Evolutionary conservation across 1,139 yeast genomes (phyloP), one percentile per base, ranked within the genome.

Genomic region (Saccharomyces hybrid): DNA sequence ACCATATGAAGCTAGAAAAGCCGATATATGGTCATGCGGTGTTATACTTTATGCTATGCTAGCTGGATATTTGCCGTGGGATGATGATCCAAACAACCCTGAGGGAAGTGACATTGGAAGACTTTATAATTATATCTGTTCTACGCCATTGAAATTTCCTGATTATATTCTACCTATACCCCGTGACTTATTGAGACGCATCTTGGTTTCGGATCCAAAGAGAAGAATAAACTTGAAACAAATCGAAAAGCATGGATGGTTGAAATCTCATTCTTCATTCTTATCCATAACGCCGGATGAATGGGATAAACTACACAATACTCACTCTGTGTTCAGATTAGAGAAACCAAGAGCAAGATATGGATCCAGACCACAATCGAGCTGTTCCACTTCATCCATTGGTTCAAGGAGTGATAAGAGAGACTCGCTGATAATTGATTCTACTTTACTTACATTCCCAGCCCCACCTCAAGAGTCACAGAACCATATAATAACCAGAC

Each of bases 21-120:
- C 89, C 26, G 99, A 93, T 71, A 86, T 91, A 48, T 93, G 99
- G 99, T 89, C 97, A 1, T 82, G 96, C 63, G 99, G 99, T 53
- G 91, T 95, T 32, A 93, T 93, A 55, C 75, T 93, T 51, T 93
- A 91, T 69, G 98, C 99, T n/a, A 93, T 95, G 97, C 77, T 95
- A 54, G 90, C 98, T 0, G 99, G 99, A 1, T 95, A 93, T 70
- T 78, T 93, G 59, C 99, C 99, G 1, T 93, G 90, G 76, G 99
- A 93, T 69, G 99, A 93, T 71, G 99, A 93, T 70, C 93, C 96
- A 28, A 88, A 87, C 54, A 93, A 95, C 68, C 98, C 97, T 46
- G 97, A 93, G 67, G 97, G 98, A 52, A 86, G 89, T 53, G 95
- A 93, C 71, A 91, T 93, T 64, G 88, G 91, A 26, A 84, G 86